Base-by-base conservation (phyloP, 306 rosid genomes). In the Morella rubra region DNA sequence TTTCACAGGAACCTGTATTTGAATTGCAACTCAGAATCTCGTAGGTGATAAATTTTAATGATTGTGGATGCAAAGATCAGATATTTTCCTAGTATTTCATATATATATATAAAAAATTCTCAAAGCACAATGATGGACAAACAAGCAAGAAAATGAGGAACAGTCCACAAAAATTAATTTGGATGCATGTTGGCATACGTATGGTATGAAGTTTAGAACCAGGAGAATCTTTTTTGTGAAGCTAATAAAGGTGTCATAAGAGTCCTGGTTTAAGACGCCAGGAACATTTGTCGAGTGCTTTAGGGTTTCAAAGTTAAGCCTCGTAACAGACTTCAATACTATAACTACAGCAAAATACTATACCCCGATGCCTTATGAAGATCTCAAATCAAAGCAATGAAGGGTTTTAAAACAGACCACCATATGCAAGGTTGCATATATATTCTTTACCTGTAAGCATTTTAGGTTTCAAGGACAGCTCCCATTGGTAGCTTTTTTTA, bases 381-480 rank as follows among this genome's bases (percentile, higher is more conserved):
- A 32, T 32, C 37, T 32, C 37, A 32, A 32, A 32, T 32, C 37
- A 66, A 27, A 22, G 32, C 6, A 2, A 11, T 32, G 60, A 52
- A 32, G 44, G 37, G 51, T 42, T 42, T 49, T 70, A 56, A 70
- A 65, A 72, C 40, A 50, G 64, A 80, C 76, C 19, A 42, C 71
- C 18, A 56, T 13, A 27, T 47, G 66, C 5, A 73, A 69, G 46
- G 18, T 19, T n/a, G 32, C 19, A 14, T 50, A 47, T 51, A 76
- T 15, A 75, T 47, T 11, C n/a, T 73, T 71, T 78, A 92, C 98
- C 97, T 71, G 89, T 27, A 73, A 92, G 74, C 68, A 81, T 74
- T 69, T 84, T 74, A 66, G 91, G 91, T 78, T 83, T 89, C 76
- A 90, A 19, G 8, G 99, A 92, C 62, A 95, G 91, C 77, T 95